Percentiles rank a stretch among this genome's conserved stretches.
Evolutionary conservation across 129 eudicot species (phyloP).

Genomic region (Escallonia herrerae): DNA sequence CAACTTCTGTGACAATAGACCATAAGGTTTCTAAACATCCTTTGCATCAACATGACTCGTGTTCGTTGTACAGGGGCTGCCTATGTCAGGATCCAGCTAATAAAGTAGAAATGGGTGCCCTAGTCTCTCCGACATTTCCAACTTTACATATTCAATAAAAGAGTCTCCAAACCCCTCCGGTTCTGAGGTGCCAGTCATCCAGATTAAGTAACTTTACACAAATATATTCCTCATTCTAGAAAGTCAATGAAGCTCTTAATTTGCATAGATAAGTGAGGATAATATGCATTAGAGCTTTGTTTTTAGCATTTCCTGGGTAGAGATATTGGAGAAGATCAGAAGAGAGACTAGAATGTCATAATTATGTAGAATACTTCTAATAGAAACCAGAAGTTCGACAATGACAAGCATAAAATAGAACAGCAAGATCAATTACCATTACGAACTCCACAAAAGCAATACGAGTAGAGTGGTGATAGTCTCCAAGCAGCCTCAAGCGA

Average conservation of each 20-base stretch:
- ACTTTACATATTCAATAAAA: not conserved
- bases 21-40: not conserved
- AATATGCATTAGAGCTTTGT: not conserved
- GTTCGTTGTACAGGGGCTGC: not conserved
- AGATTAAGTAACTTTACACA: no score
- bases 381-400: not conserved
- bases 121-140: not conserved
- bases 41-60: not conserved
- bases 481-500: slow-evolving; percentile 82
- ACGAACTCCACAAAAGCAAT: slow-evolving; percentile 74
- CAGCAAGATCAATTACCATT: slow-evolving; percentile 30
- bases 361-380: not conserved
- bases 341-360: no score
- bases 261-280: not conserved
- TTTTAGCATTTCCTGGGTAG: not conserved
- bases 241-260: no score
- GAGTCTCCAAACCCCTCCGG: not conserved
- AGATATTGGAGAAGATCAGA: not conserved
- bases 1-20: not conserved
- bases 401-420: not conserved
- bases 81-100: not conserved
- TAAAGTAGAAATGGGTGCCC: not conserved
- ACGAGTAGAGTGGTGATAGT: slow-evolving; percentile 67
- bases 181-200: no score
- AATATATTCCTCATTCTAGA: no score